These are phyloP conservation scores for Zygoascus biomembranicola DNA, from an alignment of 805 yeast genomes.

Conservation along the genomic window DNA sequence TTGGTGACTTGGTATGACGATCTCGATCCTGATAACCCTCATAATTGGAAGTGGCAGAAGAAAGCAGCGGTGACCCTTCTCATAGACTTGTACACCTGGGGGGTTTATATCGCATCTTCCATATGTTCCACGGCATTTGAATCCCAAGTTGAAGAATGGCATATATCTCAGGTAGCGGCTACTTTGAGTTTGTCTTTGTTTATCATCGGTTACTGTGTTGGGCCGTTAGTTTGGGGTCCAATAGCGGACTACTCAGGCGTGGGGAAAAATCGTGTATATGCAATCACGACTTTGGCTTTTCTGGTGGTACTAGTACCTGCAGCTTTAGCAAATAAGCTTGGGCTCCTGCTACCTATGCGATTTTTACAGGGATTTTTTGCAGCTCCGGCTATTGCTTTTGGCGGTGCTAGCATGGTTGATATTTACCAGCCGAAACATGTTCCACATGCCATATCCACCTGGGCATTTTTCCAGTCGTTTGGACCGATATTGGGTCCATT, in stretches of 20 bases:
- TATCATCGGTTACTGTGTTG: slow-evolving; percentile 57
- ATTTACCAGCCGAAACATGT: not conserved
- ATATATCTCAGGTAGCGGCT: slow-evolving; percentile 39
- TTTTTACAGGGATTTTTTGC: not conserved
- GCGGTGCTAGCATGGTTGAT: not conserved
- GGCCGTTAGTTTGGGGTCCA: slow-evolving; percentile 41
- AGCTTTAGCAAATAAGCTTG: not conserved
- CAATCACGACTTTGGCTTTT: not conserved
- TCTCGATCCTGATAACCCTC: slow-evolving; percentile 35
- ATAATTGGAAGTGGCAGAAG: slow-evolving; percentile 43
- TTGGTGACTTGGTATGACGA: not conserved
- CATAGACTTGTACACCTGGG: slow-evolving; percentile 38
- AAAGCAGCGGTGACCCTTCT: slow-evolving; percentile 34
- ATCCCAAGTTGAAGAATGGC: slow-evolving; percentile 32
- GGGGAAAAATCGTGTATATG: slow-evolving; percentile 36
- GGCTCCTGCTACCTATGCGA: not conserved
- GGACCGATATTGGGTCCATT: slow-evolving; percentile 22
- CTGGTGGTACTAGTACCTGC: not conserved
- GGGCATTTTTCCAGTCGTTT: not conserved
- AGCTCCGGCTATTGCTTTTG: not conserved
- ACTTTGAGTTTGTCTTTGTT: slow-evolving; percentile 49
- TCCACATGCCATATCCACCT: not conserved
- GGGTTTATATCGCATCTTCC: slow-evolving; percentile 53
- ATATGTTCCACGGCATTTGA: slow-evolving; percentile 48
- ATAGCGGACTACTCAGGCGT: slow-evolving; percentile 24